Conservation (phyloP, 148 eudicot species). For the Heliosperma pusillum region DNA sequence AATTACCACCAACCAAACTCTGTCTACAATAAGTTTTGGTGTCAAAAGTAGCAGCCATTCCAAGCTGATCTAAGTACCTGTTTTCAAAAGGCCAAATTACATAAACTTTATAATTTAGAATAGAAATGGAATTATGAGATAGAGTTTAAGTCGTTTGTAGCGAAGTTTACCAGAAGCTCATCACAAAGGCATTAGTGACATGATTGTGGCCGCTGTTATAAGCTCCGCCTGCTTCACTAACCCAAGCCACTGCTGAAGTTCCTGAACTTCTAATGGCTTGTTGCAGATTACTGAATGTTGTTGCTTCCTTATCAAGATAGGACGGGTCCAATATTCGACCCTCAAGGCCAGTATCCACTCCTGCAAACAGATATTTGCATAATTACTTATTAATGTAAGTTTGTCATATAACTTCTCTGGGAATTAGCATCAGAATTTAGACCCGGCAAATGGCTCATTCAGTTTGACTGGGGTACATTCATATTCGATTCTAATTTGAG, state of each 20-base stretch:
- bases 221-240: slow-evolving; percentile 90
- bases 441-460: neutral
- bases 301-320: slow-evolving; percentile 42
- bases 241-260: slow-evolving; percentile 69
- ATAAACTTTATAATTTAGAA: neutral
- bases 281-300: slow-evolving; percentile 43
- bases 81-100: neutral
- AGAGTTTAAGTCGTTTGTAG: neutral
- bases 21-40: slow-evolving; percentile 82
- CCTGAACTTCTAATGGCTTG: slow-evolving; percentile 43
- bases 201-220: slow-evolving; percentile 65
- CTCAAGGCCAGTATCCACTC: slow-evolving; percentile 41
- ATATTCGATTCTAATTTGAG: too few relatives aligned
- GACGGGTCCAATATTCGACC: slow-evolving; percentile 57
- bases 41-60: slow-evolving; percentile 63
- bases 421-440: neutral
- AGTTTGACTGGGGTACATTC: neutral
- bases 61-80: slow-evolving; percentile 91
- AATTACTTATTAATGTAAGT: neutral
- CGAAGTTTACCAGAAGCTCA: slow-evolving; percentile 67
- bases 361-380: slow-evolving; percentile 26
- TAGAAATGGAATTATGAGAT: neutral
- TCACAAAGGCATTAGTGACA: slow-evolving; percentile 69
- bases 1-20: slow-evolving; percentile 68
- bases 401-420: neutral